These are phyloP conservation scores for Chenopodium quinoa DNA, from an alignment of 148 eudicot species.

Conservation along the genomic window DNA sequence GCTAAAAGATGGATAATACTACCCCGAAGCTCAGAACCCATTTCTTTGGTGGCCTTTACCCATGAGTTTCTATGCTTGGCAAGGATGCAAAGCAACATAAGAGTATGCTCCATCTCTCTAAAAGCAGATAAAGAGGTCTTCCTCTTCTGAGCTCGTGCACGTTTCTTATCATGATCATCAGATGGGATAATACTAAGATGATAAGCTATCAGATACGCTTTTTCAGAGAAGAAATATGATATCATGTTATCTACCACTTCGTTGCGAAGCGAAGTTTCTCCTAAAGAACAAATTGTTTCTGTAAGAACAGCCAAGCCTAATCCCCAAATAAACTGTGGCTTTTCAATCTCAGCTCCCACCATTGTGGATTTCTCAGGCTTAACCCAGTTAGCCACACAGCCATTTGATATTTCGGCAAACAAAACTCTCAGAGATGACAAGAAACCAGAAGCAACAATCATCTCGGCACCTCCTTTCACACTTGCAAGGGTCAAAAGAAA, in stretches of 20 bases:
- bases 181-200: constrained; percentile 52
- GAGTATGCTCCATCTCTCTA: constrained; percentile 69
- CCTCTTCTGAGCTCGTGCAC: constrained; percentile 61
- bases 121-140: constrained; percentile 59
- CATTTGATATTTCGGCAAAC: constrained; percentile 48
- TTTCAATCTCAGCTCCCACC: constrained; percentile 40
- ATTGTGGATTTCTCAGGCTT: constrained; percentile 34
- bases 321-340: constrained; percentile 67
- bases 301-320: constrained; percentile 73
- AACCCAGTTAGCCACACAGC: constrained; percentile 26
- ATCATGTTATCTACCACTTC: constrained; percentile 65
- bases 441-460: constrained; percentile 75
- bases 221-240: constrained; percentile 65
- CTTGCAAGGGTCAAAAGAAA: constrained; percentile 79
- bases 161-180: constrained; percentile 63
- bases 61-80: constrained; percentile 70
- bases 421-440: constrained; percentile 53
- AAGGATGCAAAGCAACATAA: constrained; percentile 62
- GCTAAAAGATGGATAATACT: constrained; percentile 82
- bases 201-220: constrained; percentile 53
- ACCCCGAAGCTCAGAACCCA: constrained; percentile 75
- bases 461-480: constrained; percentile 70
- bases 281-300: constrained; percentile 67
- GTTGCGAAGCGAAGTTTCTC: constrained; percentile 52
- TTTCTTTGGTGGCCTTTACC: constrained; percentile 65